These are phyloP conservation scores for Trametes polyzona DNA, from an alignment of 1,284 basidiomycete species.

Conservation along the genomic window DNA sequence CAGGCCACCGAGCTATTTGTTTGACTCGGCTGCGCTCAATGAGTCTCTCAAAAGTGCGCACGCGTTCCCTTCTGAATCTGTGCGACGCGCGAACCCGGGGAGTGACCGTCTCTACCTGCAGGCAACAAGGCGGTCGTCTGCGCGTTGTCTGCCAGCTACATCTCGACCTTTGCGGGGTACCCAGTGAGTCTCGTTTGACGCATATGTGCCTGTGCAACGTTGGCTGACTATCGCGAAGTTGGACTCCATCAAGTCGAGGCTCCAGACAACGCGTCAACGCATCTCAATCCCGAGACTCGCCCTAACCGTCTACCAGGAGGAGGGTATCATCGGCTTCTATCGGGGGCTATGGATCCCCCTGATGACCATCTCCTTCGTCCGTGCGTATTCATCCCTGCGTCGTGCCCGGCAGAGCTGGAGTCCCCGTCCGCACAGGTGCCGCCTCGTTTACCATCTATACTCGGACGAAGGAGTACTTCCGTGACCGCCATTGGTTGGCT, in stretches of 20 bases:
- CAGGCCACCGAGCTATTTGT: conserved; percentile 63
- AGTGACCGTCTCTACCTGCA: conserved; percentile 35
- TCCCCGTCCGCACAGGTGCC: conserved; percentile 55
- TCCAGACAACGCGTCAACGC: conserved; percentile 83
- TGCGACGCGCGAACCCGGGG: conserved; percentile 1
- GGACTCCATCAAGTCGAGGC: conserved; percentile 89
- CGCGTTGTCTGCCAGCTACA: conserved; percentile 80
- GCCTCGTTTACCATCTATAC: conserved; percentile 95
- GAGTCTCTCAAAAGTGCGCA: conserved; percentile 66
- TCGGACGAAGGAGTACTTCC: conserved; percentile 83
- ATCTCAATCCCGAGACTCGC: conserved; percentile 78
- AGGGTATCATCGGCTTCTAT: conserved; percentile 92
- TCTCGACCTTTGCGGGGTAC: conserved; percentile 83
- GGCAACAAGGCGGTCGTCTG: conserved; percentile 83
- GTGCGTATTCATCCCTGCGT: conserved; percentile 52
- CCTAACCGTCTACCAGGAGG: conserved; percentile 80
- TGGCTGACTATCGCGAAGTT: conserved; percentile 45
- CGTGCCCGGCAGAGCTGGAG: neutral
- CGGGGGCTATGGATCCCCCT: conserved; percentile 91
- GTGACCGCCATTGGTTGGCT: conserved; percentile 60
- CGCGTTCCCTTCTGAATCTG: neutral
- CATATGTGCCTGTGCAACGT: neutral
- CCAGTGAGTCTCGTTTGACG: conserved; percentile 54
- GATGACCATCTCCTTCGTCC: conserved; percentile 95
- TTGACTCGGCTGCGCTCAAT: conserved; percentile 63